phyloP scores from a whole-genome alignment of 177 flowering plant species.

The Tripterygium wilfordii region DNA sequence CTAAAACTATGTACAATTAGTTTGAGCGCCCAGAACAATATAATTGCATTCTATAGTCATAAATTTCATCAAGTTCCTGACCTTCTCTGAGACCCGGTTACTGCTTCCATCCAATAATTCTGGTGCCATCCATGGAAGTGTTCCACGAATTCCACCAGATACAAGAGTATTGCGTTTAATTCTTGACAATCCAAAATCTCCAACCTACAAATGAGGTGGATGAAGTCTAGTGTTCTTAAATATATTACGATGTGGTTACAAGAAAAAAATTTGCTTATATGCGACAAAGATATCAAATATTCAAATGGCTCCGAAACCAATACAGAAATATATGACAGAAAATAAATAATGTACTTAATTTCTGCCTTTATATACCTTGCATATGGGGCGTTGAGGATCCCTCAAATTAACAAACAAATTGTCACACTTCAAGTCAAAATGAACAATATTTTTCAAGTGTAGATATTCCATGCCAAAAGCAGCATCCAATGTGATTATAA shows the following conservation, averaged over 20 bases:
- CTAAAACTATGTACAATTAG: too few species aligned
- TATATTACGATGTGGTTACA: too few species aligned
- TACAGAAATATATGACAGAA: not conserved
- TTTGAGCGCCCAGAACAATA: too few species aligned
- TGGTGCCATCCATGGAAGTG: constrained; percentile 99
- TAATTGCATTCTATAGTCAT: too few species aligned
- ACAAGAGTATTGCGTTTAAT: constrained; percentile 84
- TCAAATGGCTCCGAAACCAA: not conserved
- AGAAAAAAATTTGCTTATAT: too few species aligned
- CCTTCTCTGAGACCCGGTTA: constrained; percentile 83
- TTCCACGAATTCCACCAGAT: constrained; percentile 92
- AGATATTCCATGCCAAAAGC: constrained; percentile 98
- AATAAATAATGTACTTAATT: not conserved
- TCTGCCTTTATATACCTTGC: constrained; percentile 55
- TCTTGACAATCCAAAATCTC: constrained; percentile 90
- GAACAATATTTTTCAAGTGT: constrained; percentile 81
- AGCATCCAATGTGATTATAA: constrained; percentile 84
- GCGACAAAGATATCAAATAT: not conserved
- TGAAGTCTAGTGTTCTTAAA: too few species aligned
- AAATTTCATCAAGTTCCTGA: constrained; percentile 15
- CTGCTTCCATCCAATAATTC: constrained; percentile 78
- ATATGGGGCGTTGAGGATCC: constrained; percentile 80
- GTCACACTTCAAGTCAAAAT: constrained; percentile 93
- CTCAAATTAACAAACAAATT: constrained; percentile 89
- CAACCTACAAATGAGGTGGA: constrained; percentile 79